These are phyloP conservation scores for Debaryomyces udenii DNA, from an alignment of 1,139 yeast genomes.

Conservation along the genomic window DNA sequence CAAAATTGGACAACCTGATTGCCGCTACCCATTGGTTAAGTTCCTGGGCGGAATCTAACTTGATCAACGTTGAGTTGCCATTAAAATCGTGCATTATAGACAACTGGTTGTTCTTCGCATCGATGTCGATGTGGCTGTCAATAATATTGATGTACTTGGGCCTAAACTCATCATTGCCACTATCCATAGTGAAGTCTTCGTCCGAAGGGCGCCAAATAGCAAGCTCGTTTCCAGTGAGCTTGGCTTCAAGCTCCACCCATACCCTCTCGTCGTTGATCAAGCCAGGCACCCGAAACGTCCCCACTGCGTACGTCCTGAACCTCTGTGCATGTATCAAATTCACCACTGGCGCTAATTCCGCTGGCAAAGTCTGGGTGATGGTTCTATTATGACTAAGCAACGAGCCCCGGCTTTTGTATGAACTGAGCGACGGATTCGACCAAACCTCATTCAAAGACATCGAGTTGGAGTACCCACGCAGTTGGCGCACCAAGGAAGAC, in stretches of 20 bases:
- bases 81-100: conserved; percentile 42
- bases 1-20: conserved; percentile 50
- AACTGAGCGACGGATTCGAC: conserved; percentile 18
- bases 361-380: conserved; percentile 35
- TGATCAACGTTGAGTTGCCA: conserved; percentile 34
- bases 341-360: conserved; percentile 46
- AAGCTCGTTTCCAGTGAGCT: conserved; percentile 55
- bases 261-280: conserved; percentile 21
- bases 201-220: conserved; percentile 47
- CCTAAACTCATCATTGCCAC: conserved; percentile 36
- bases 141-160: conserved; percentile 54
- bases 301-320: conserved; percentile 41
- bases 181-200: conserved; percentile 25
- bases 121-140: conserved; percentile 42
- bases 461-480: conserved; percentile 33
- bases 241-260: conserved; percentile 47
- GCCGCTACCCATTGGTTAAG: conserved; percentile 49
- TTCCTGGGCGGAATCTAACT: conserved; percentile 35
- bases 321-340: conserved; percentile 46
- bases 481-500: conserved; percentile 42
- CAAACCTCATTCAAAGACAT: conserved; percentile 14
- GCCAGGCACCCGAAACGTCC: conserved; percentile 32
- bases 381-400: conserved; percentile 25
- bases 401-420: conserved; percentile 17
- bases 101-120: conserved; percentile 23